Percentiles rank a stretch among this genome's conserved stretches.
phyloP scores from a whole-genome alignment of 352 stramenopile genomes.

The Pythium coloratum region DNA sequence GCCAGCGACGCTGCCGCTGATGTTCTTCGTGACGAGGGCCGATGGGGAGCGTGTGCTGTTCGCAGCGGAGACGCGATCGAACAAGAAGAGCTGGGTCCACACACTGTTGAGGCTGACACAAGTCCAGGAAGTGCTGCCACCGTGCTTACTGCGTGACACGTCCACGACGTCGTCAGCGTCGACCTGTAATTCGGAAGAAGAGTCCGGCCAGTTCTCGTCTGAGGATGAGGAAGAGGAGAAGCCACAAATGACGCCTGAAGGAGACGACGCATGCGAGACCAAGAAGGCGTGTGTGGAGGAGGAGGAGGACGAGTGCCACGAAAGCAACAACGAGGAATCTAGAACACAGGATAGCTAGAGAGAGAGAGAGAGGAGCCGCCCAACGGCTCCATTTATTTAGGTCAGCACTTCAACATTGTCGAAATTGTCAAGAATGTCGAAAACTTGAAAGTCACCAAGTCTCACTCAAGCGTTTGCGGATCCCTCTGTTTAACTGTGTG shows the following conservation, averaged over 20 bases:
- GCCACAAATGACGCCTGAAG: not conserved
- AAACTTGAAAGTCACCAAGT: not conserved
- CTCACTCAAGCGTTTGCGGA: not conserved
- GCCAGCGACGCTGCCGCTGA: constrained; percentile 43
- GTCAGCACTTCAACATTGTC: constrained; percentile 4
- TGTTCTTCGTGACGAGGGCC: constrained; percentile 74
- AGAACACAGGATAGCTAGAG: not conserved
- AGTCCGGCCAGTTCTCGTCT: constrained; percentile 9
- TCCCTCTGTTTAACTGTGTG: not conserved
- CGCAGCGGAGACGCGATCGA: constrained; percentile 40
- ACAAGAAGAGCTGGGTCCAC: constrained; percentile 62
- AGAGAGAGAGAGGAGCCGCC: not conserved
- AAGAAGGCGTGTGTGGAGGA: not conserved
- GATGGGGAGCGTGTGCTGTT: constrained; percentile 65
- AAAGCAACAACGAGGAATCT: not conserved
- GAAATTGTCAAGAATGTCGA: not conserved
- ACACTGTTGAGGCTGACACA: constrained; percentile 49
- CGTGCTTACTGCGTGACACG: constrained; percentile 18
- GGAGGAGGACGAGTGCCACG: not conserved
- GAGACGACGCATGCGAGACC: not conserved
- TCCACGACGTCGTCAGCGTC: constrained; percentile 21
- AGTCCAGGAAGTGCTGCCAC: constrained; percentile 36
- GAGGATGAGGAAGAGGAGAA: constrained; percentile 6
- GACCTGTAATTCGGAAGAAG: constrained; percentile 25
- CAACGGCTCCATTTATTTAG: not conserved